phyloP scores from a whole-genome alignment of 345 rosid genomes.

The Rhizophora apiculata region DNA sequence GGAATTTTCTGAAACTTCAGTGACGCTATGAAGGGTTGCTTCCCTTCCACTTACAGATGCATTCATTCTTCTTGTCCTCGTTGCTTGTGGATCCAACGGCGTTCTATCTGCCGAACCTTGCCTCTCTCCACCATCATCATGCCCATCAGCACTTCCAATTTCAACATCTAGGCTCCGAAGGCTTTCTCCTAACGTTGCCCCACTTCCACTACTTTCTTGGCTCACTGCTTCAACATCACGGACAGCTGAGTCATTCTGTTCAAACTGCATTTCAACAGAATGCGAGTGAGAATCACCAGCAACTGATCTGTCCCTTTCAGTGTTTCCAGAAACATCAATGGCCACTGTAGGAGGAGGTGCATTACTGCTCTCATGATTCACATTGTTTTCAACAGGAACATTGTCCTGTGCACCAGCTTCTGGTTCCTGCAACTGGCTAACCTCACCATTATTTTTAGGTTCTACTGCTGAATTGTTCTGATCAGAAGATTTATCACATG shows the following conservation, averaged over 20 bases:
- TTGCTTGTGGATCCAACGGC: constrained; percentile 50
- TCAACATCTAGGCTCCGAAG: constrained; percentile 96
- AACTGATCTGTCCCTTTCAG: constrained; percentile 39
- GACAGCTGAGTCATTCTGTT: constrained; percentile 71
- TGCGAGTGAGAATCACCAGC: constrained; percentile 51
- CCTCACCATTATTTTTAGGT: constrained; percentile 46
- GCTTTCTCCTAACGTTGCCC: constrained; percentile 94
- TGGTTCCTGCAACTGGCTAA: constrained; percentile 40
- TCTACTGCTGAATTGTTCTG: constrained; percentile 44
- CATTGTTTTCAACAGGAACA: constrained; percentile 46
- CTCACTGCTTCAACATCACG: constrained; percentile 96
- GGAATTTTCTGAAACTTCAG: constrained; percentile 91
- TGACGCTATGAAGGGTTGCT: constrained; percentile 76
- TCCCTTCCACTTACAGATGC: constrained; percentile 61
- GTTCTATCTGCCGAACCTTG: constrained; percentile 64
- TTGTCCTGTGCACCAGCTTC: constrained; percentile 43
- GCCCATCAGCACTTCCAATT: constrained; percentile 99
- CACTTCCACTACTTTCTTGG: constrained; percentile 96
- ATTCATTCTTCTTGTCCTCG: constrained; percentile 66
- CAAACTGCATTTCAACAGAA: constrained; percentile 85
- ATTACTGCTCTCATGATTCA: constrained; percentile 40
- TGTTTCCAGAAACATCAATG: constrained; percentile 40
- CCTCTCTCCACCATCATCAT: constrained; percentile 93
- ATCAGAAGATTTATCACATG: constrained; percentile 58
- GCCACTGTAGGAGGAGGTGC: constrained; percentile 36